phyloP scores from a whole-genome alignment of 1,284 basidiomycete genomes.

The Apiotrichum laibachii region DNA sequence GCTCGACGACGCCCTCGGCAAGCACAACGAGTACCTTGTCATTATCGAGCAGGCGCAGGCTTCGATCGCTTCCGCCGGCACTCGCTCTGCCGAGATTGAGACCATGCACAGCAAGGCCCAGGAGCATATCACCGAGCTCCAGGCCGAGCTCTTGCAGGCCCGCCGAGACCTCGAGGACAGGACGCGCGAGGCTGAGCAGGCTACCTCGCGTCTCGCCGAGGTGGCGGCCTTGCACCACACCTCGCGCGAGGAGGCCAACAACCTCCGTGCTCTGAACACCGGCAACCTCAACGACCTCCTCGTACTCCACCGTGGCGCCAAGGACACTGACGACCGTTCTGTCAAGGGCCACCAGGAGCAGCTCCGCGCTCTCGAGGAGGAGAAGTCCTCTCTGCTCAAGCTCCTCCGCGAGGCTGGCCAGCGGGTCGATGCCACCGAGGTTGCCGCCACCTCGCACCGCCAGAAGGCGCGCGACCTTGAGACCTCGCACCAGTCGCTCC shows the following conservation, averaged over 20 bases:
- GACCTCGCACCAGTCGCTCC: slow-evolving; percentile 65
- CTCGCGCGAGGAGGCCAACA: slow-evolving; percentile 84
- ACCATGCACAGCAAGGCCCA: slow-evolving; percentile 66
- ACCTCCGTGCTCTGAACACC: slow-evolving; percentile 76
- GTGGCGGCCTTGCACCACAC: slow-evolving; percentile 82
- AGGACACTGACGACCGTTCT: slow-evolving; percentile 71
- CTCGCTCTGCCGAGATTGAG: slow-evolving; percentile 69
- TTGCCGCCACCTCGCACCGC: slow-evolving; percentile 68
- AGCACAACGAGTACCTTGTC: slow-evolving; percentile 77
- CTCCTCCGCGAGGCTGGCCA: slow-evolving; percentile 74
- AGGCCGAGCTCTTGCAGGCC: slow-evolving; percentile 71
- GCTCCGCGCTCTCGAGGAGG: slow-evolving; percentile 72
- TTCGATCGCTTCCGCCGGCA: slow-evolving; percentile 71
- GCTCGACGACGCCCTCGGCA: slow-evolving; percentile 66
- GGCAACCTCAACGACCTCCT: slow-evolving; percentile 78
- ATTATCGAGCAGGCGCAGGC: slow-evolving; percentile 80
- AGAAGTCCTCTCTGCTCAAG: slow-evolving; percentile 67
- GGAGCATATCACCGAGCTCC: slow-evolving; percentile 65
- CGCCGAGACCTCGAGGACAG: slow-evolving; percentile 73
- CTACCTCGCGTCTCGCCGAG: slow-evolving; percentile 64
- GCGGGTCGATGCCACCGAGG: slow-evolving; percentile 66
- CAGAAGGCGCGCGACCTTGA: slow-evolving; percentile 66
- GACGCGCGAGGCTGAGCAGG: slow-evolving; percentile 68
- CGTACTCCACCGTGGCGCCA: slow-evolving; percentile 74
- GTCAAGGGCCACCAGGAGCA: slow-evolving; percentile 74